Evolutionary conservation across 164 flowering plant species (phyloP), one percentile per base, ranked within the genome.

Genomic region (Cinnamomum micranthum): DNA sequence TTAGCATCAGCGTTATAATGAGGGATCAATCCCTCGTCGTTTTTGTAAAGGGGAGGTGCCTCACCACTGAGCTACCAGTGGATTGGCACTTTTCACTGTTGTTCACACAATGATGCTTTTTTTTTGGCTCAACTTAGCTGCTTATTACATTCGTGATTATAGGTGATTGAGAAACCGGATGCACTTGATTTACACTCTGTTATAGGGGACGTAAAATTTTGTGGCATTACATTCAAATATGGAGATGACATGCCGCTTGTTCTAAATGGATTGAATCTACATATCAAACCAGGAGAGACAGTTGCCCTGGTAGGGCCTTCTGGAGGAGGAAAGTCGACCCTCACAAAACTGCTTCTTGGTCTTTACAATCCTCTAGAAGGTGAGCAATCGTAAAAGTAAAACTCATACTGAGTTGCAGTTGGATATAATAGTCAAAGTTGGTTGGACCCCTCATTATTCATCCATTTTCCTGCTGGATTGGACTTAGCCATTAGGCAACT

Each of bases 301-400:
- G 82, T 96, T 79, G 98, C 98, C 72, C 81, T 96, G 70, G 87
- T 91, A 71, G 99, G 99, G 24, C 98, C 97, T 25, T 96, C 99
- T 68, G 99, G 99, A 72, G 99, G 99, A 76, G 99, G 99, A 76
- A 96, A 96, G 85, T 86, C 99, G 24, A 96, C 98, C 50, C 86
- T 94, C 70, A 82, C 77, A 22, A 96, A 96, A 84, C 84, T 96
- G 73, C 92, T 96, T 74, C 97, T 96, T 79, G 97, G 97, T 75
- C 94, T 96, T 73, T 94, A 92, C 84, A 92, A 94, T 80, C 95
- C 99, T 77, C 70, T 81, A 25, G 78, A 73, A 65, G 98, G 99
- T 96, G 69, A 79, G 88, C 25, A 74, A 68, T 77, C 72, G 71
- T 41, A 41, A 41, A 41, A 41, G 60, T 12, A 19, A 6, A 6